A percentile compares a stretch with the other conserved stretches of the same genome.
These are phyloP conservation scores for Blastobotrys terrestris DNA, from an alignment of 805 yeast species.

Conservation along the genomic window DNA sequence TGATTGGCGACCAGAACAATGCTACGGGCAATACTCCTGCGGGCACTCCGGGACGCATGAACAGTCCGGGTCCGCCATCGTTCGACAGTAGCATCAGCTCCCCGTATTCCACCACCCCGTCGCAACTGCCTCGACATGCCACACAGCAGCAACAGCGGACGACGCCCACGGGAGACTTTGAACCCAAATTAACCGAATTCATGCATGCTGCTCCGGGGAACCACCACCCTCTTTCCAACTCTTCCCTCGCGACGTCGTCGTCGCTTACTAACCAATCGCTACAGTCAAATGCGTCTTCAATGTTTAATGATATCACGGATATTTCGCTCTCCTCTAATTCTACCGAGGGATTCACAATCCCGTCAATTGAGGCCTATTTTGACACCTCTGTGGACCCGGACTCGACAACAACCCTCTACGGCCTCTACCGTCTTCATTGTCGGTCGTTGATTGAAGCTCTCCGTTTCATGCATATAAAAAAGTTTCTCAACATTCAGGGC, in stretches of 20 bases:
- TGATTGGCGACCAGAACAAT: constrained; percentile 31
- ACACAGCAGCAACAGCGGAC: neutral
- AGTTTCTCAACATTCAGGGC: constrained; percentile 47
- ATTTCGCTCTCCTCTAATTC: constrained; percentile 12
- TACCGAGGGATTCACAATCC: constrained; percentile 17
- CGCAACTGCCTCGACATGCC: neutral
- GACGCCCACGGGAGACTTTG: neutral
- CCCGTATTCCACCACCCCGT: neutral
- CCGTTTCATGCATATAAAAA: constrained; percentile 60
- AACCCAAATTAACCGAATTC: too few species aligned
- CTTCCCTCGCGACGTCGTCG: too few species aligned
- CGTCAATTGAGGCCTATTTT: constrained; percentile 37
- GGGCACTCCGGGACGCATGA: constrained; percentile 19
- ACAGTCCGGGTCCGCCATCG: constrained; percentile 18
- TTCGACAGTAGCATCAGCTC: neutral
- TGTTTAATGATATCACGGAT: constrained; percentile 9
- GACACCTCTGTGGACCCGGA: constrained; percentile 43
- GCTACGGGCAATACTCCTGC: constrained; percentile 24
- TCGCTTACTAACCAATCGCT: too few species aligned
- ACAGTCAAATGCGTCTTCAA: too few species aligned
- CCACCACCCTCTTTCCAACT: too few species aligned
- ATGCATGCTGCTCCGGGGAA: too few species aligned
- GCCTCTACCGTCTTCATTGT: constrained; percentile 60
- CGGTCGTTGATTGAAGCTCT: constrained; percentile 57
- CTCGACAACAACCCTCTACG: constrained; percentile 54